Base-by-base conservation (phyloP, 345 rosid species). In the Lepidium africanum region DNA sequence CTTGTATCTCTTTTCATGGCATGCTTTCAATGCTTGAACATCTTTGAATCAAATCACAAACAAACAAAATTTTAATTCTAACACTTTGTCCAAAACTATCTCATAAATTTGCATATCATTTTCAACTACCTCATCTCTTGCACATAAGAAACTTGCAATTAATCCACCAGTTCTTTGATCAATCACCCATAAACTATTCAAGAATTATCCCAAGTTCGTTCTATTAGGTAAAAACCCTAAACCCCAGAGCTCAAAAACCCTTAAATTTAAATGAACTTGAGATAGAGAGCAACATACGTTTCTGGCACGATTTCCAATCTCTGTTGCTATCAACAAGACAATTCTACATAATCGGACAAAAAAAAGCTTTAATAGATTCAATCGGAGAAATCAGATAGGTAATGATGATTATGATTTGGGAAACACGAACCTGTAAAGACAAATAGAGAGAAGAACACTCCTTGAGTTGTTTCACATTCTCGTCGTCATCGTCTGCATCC, bases 241-340 rank as follows among this genome's bases (percentile, higher is more conserved):
- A 69, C 35, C 69, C 65, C 52, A 21, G 5, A 45, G 23, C 30
- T 49, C 53, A 55, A 16, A 63, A 76, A 38, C 66, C 60, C 71
- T 30, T 7, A 48, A 19, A 38, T 50, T 30, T 19, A 63, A 32
- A 27, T 9, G 7, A 19, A 46, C 3, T 9, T 76, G 49, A 63
- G 10, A 33, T 0, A 57, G 27, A 58, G 33, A 49, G 40, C 0
- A 30, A 55, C 72, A 2, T 81, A 87, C 96, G 93, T 81, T 63
- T 85, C 55, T 92, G 98, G 68, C 93, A 92, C 70, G 88, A 64
- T 71, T 84, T 92, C 98, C 98, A 92, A 48, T 90, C 85, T 65
- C 96, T 85, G 37, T 87, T 77, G 76, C 59, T 75, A 7, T 85
- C 79, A 16, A 90, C 71, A 8, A 92, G 95, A 65, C 98, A 92